Percentiles rank a stretch among this genome's conserved stretches.
These are phyloP conservation scores for Ceratocystis destructans DNA, from an alignment of 2,329 filamentous ascomycete genomes.

Conservation along the genomic window DNA sequence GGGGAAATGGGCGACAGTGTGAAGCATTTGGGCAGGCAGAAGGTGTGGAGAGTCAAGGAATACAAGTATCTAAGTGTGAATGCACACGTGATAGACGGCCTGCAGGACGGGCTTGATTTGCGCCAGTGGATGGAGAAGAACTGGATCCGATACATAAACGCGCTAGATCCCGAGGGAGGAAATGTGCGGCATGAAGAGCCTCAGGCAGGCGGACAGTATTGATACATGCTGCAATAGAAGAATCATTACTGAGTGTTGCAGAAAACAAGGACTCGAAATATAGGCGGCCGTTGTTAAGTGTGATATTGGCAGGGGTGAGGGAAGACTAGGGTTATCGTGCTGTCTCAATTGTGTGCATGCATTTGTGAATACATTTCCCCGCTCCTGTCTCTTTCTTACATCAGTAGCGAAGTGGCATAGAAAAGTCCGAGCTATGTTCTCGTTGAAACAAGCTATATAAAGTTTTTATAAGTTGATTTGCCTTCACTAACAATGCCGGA, in stretches of 20 bases:
- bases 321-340: not conserved
- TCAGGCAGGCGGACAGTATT: constrained; percentile 20
- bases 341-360: not conserved
- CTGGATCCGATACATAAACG: constrained; percentile 20
- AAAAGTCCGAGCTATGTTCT: not conserved
- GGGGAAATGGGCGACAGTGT: constrained; percentile 11
- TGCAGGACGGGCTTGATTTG: constrained; percentile 19
- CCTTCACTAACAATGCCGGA: not conserved
- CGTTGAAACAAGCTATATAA: not conserved
- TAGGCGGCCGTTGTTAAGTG: not conserved
- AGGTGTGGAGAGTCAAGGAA: constrained; percentile 16
- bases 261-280: not conserved
- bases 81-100: constrained; percentile 18
- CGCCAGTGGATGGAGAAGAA: constrained; percentile 19
- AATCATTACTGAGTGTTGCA: not conserved
- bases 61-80: constrained; percentile 17
- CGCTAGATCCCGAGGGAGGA: constrained; percentile 16
- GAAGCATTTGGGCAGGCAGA: constrained; percentile 7
- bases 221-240: not conserved
- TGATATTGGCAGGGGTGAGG: not conserved
- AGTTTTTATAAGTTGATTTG: no score
- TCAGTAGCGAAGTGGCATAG: not conserved
- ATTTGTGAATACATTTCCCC: not conserved
- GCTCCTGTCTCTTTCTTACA: not conserved
- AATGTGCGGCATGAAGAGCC: constrained; percentile 18